Conservation (phyloP, 257 asterid genomes). For the Solanum microdontum region DNA sequence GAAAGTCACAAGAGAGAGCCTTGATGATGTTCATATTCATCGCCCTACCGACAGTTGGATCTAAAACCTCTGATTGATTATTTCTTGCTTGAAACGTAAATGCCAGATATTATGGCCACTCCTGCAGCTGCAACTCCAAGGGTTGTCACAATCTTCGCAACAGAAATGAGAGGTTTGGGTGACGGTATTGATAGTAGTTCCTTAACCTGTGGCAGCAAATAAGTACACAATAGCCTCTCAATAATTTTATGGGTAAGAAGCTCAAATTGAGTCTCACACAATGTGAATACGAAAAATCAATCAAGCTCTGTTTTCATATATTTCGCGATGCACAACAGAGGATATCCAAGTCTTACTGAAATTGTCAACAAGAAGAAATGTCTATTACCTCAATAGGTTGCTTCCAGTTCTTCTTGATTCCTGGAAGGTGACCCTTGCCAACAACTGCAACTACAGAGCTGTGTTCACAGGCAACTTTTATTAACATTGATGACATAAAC, state of each 20-base stretch:
- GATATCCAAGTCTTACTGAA: background rate
- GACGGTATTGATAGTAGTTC: conserved; percentile 44
- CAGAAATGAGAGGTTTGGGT: conserved; percentile 17
- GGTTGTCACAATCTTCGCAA: conserved; percentile 29
- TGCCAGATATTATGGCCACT: conserved; percentile 48
- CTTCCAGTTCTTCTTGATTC: conserved; percentile 75
- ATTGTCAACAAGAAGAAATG: background rate
- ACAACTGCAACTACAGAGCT: conserved; percentile 88
- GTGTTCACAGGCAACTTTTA: conserved; percentile 59
- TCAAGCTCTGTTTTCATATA: background rate
- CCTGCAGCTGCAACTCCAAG: conserved; percentile 76
- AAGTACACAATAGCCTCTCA: background rate
- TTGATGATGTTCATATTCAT: background rate
- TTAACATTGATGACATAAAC: conserved; percentile 68
- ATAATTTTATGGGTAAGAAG: background rate
- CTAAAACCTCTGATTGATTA: conserved; percentile 6
- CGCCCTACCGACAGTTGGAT: background rate
- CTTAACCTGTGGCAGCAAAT: conserved; percentile 27
- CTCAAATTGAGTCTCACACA: background rate
- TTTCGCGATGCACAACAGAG: background rate
- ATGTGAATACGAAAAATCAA: background rate
- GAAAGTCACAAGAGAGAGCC: background rate
- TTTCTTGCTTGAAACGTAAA: conserved; percentile 63
- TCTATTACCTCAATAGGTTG: conserved; percentile 61
- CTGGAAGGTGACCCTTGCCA: conserved; percentile 88